These are phyloP conservation scores for Theileria parva DNA, from an alignment of 169 alveolate genomes.

Conservation along the genomic window DNA sequence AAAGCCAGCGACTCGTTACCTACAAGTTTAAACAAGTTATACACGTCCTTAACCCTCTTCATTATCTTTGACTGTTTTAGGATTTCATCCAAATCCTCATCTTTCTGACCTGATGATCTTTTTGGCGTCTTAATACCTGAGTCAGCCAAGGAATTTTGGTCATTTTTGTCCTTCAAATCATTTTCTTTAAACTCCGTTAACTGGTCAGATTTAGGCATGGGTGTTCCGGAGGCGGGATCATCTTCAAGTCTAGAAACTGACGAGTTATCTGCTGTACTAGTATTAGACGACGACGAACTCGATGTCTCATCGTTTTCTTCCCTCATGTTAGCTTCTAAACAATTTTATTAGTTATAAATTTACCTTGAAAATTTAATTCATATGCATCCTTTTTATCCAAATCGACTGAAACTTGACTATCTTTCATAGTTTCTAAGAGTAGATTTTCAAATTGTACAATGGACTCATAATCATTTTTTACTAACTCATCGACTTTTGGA, in stretches of 20 bases:
- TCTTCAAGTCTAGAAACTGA: not conserved
- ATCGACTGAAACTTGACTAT: not conserved
- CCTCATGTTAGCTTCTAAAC: not conserved
- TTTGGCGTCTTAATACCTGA: not conserved
- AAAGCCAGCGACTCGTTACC: conserved; percentile 31
- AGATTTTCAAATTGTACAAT: not conserved
- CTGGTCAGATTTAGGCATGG: conserved; percentile 10
- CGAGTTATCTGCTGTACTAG: not conserved
- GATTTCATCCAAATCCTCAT: conserved; percentile 7
- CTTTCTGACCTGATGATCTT: not conserved
- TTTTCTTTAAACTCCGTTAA: not conserved
- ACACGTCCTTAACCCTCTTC: conserved; percentile 38
- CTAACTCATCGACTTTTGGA: not conserved
- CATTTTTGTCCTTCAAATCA: not conserved
- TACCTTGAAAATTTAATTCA: conserved; percentile 2
- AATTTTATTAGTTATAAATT: not conserved
- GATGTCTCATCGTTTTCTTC: conserved; percentile 6
- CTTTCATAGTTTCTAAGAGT: not conserved
- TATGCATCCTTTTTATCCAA: conserved; percentile 1
- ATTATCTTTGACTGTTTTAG: conserved; percentile 38
- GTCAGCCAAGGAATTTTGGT: not conserved
- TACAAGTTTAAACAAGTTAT: conserved; percentile 21
- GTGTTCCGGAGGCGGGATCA: not conserved
- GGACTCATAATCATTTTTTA: not conserved
- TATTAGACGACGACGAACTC: not conserved